Base-by-base conservation (phyloP, 345 rosid genomes). In the Trapa bicornis region DNA sequence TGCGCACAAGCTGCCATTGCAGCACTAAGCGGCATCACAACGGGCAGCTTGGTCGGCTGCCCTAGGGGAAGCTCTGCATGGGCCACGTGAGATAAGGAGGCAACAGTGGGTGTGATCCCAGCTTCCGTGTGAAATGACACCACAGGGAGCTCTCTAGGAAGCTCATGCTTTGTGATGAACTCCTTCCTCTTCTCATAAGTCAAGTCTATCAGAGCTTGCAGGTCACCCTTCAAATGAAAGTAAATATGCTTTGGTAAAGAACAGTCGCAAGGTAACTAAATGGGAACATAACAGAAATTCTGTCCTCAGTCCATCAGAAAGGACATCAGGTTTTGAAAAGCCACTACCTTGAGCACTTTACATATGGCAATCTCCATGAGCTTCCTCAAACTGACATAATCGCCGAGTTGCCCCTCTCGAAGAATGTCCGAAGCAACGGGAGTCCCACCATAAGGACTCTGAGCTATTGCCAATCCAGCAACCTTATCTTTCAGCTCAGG, bases 1-100 rank as follows among this genome's bases (percentile, higher is more conserved):
- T 84, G 96, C 8, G 97, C 99, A 43, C 99, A 94, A 33, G 99
- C 96, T 67, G 99, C 96, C 96, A 91, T 94, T 45, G 89, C 96
- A 64, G 99, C 99, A 65, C 96, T 89, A 1, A 94, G 87, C 33
- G 95, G 99, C 72, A 89, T 84, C 35, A 94, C 83, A 61, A 94
- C 96, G 0, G 97, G 97, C 36, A 94, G 83, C 75, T 85, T 86
- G 5, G 97, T 60, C 0, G 87, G 75, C 68, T 58, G 85, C 77
- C 37, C 84, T 86, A 6, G 83, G 58, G 97, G 94, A 3, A 94
- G 80, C 58, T 94, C 97, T 0, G 96, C 97, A 58, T 94, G 96
- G 70, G 99, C 95, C 11, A 94, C 95, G 9, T 77, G 99, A 65
- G 96, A 89, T 45, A 94, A 71, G 37, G 97, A 77, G 42, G 96